Base-by-base conservation (phyloP, 2,329 filamentous ascomycete species). In the Gyromitra esculenta region DNA sequence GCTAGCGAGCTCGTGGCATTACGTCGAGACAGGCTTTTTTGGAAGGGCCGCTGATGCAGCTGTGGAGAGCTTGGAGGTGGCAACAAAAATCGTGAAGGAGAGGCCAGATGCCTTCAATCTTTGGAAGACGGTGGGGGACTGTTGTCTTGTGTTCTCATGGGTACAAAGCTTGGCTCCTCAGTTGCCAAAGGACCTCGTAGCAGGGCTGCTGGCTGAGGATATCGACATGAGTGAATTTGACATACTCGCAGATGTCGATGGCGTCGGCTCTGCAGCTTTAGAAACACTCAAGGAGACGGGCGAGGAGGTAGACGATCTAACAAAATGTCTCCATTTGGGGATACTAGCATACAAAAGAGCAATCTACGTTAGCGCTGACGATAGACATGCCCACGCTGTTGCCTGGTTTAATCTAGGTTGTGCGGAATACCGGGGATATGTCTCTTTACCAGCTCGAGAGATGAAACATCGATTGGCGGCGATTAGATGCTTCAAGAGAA, bases 371-470 rank as follows among this genome's bases (percentile, higher is more conserved):
- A 91, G 91, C 15, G 85, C 89, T 0, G 86, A 90, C 75, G 94
- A 99, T 81, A 83, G 89, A 6, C 92, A 97, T 82, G 94, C 95
- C 2, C 94, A 96, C 83, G 93, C 96, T 0, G 92, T 98, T n/a
- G 93, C 94, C 0, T 96, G 95, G 87, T 99, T 97, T 84, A 99
- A 99, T 81, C 86, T 99, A 18, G 96, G 96, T 54, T 98, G 94
- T 92, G 92, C 93, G 0, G 96, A 99, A 83, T 90, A 96, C 82
- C 89, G 91, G 57, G 92, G 94, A 0, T 92, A 96, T 81, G 85
- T 86, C 9, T 92, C 89, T 81, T 85, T 93, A 21, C 87, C 87
- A 45, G 82, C 83, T 0, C 82, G 84, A 1, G 78, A 81, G 18
- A 88, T 89, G 81, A 88, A 87, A 79, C 94, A 93, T 80, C 86